These are phyloP conservation scores for Coelastrella sp. DNA, from an alignment of 139 green algal genomes.

Conservation along the genomic window DNA sequence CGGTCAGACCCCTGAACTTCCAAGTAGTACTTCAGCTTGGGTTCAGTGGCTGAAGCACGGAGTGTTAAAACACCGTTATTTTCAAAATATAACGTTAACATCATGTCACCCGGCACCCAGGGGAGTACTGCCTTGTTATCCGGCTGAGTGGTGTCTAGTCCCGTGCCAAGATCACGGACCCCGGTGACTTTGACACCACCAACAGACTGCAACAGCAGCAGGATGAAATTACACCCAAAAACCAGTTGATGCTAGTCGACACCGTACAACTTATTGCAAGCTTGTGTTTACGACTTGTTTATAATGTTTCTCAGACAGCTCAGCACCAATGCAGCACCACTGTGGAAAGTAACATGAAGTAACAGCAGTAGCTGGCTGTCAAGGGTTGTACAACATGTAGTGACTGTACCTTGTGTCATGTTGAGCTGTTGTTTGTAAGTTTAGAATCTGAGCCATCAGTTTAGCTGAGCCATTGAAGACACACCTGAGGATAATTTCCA, in stretches of 20 bases:
- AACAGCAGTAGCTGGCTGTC: too few relatives aligned
- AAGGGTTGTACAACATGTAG: too few relatives aligned
- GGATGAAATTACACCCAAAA: too few relatives aligned
- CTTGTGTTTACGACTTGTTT: too few relatives aligned
- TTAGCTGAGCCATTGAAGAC: too few relatives aligned
- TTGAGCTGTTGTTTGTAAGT: too few relatives aligned
- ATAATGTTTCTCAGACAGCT: too few relatives aligned
- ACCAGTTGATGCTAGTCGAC: too few relatives aligned
- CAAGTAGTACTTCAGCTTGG: constrained; percentile 86
- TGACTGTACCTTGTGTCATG: neutral
- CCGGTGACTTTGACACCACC: constrained; percentile 36
- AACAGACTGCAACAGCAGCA: constrained; percentile 33
- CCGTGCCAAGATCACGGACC: constrained; percentile 70
- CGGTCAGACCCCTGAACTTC: constrained; percentile 53
- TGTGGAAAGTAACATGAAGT: too few relatives aligned
- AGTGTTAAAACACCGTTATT: constrained; percentile 67
- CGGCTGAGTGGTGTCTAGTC: constrained; percentile 70
- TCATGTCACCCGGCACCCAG: constrained; percentile 78
- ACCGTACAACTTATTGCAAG: too few relatives aligned
- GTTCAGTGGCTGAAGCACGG: constrained; percentile 76
- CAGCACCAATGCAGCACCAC: too few relatives aligned
- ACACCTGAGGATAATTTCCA: constrained; percentile 11
- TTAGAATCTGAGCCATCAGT: too few relatives aligned
- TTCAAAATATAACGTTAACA: constrained; percentile 76
- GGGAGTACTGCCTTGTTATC: constrained; percentile 65